Evolutionary conservation across 805 yeast species (phyloP), one percentile per base, ranked within the genome.

Genomic region (Nakazawaea peltata): DNA sequence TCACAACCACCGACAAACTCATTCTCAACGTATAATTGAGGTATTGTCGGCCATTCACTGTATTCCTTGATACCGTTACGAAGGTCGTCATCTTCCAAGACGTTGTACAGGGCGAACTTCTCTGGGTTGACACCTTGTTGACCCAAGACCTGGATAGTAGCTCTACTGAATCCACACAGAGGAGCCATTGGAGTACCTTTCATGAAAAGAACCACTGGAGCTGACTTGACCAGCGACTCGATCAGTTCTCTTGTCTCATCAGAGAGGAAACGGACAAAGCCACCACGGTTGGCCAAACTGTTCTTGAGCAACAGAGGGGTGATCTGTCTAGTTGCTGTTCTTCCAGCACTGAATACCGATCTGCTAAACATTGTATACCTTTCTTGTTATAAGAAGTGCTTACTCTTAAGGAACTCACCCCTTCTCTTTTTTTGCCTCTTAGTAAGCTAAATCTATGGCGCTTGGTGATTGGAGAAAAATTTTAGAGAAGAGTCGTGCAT

Each of bases 1-100:
- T 92, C 99, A 61, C 97, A 92, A 4, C 99, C 99, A 30, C 99
- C 99, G 36, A 92, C 72, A 54, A 92, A 92, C 55, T 92, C 98
- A 46, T 80, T 78, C 47, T 80, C 73, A 11, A 92, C 86, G 53
- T 88, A 92, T 29, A 92, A 70, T 60, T 92, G 99, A 12, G 99
- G 99, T 41, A 92, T 87, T 1, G 99, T 92, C 38, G 99, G 99
- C 99, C 99, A 92, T 45, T 83, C 80, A 47, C 90, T 77, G 60
- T 74, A 92, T 56, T 92, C 98, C 63, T 92, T 92, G 51, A 92
- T 86, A 22, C 97, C 98, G 32, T 84, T 78, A 61, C 98, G 82
- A 44, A 92, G 71, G 50, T 92, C 97, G 3, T 81, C 77, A 56
- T 92, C 98, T 59, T 92, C 97, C 46, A 92, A 66, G 0, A 92